Evolutionary conservation across 2,329 filamentous ascomycete species (phyloP).

Genomic region (Elsinoe necatrix): DNA sequence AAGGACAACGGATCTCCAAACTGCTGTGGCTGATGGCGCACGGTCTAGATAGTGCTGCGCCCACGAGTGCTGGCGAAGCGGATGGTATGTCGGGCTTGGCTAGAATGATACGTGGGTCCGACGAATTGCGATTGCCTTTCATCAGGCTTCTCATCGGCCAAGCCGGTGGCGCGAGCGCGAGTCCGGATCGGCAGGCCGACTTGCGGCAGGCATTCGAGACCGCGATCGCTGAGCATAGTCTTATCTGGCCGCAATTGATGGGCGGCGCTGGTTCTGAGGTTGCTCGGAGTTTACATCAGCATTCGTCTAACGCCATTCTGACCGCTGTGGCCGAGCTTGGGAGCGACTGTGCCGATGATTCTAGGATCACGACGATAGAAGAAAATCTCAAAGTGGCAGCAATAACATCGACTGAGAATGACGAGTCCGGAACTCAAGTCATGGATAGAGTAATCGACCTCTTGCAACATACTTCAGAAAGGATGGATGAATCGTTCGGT

Average conservation of each 20-base stretch:
- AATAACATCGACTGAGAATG: constrained; percentile 17
- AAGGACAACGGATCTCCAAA: background rate
- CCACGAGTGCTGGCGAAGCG: background rate
- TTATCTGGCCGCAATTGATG: constrained; percentile 38
- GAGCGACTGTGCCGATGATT: background rate
- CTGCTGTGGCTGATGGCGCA: background rate
- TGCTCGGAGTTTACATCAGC: constrained; percentile 17
- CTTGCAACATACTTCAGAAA: background rate
- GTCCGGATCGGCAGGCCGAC: constrained; percentile 26
- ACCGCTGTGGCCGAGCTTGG: constrained; percentile 18
- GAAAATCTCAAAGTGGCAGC: constrained; percentile 24
- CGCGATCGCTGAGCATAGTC: constrained; percentile 34
- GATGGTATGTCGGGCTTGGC: background rate
- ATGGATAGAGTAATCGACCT: constrained; percentile 5
- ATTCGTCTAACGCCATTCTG: background rate
- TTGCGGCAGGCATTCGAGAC: constrained; percentile 33
- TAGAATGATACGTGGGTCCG: constrained; percentile 4
- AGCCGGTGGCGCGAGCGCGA: background rate
- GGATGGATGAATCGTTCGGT: background rate
- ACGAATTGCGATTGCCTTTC: constrained; percentile 13
- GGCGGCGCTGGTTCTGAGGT: constrained; percentile 22
- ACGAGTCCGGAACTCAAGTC: constrained; percentile 3
- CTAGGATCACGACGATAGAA: constrained; percentile 16
- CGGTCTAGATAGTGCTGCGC: background rate
- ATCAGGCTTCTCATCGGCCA: constrained; percentile 2